phyloP scores from a whole-genome alignment of 257 asterid genomes.

The Rhazya stricta region DNA sequence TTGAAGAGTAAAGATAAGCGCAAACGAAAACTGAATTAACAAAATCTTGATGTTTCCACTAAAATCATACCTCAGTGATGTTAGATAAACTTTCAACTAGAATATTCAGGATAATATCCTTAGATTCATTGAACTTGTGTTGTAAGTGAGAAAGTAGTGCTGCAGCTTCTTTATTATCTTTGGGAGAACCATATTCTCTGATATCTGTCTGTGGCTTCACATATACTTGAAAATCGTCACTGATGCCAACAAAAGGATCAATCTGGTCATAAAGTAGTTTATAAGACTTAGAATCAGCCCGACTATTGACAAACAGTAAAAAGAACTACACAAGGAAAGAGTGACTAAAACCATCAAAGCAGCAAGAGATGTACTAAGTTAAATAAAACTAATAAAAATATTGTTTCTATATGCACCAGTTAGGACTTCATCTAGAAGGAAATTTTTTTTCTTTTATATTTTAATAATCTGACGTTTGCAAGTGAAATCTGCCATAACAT shows the following conservation, averaged over 20 bases:
- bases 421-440: neutral
- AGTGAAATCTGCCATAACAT: neutral
- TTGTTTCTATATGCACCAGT: neutral
- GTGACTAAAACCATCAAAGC: neutral
- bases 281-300: neutral
- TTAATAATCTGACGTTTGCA: neutral
- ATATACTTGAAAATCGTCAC: conserved; percentile 71
- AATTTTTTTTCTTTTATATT: neutral
- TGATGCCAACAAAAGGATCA: conserved; percentile 82
- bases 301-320: neutral
- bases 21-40: neutral
- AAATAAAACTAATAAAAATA: neutral
- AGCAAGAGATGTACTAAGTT: neutral
- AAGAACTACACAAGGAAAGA: neutral
- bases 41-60: neutral
- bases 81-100: conserved; percentile 53
- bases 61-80: conserved; percentile 51
- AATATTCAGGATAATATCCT: conserved; percentile 37
- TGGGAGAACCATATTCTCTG: conserved; percentile 53
- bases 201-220: conserved; percentile 53
- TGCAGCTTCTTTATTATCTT: conserved; percentile 66
- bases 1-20: neutral
- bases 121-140: conserved; percentile 47
- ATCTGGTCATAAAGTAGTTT: conserved; percentile 33
- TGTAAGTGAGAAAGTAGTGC: conserved; percentile 48